Conservation (phyloP, 805 yeast genomes). For the Wickerhamiella australiensis region DNA sequence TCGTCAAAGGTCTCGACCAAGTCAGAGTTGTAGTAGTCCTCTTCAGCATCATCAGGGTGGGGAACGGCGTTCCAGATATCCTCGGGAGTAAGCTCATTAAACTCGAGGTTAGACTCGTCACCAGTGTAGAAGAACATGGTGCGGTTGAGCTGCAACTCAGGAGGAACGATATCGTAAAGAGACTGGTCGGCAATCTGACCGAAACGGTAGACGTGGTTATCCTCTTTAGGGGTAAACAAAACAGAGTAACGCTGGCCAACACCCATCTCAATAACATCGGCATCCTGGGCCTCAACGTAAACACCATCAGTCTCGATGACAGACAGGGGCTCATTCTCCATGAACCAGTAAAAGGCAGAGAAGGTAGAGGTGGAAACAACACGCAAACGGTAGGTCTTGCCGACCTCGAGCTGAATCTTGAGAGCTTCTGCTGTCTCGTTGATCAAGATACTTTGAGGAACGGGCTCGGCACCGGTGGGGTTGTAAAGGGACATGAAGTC, state of each 20-base stretch:
- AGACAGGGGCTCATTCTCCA: slow-evolving; percentile 78
- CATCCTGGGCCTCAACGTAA: slow-evolving; percentile 60
- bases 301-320: slow-evolving; percentile 91
- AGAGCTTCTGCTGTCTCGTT: slow-evolving; percentile 59
- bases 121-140: slow-evolving; percentile 52
- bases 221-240: slow-evolving; percentile 49
- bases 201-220: slow-evolving; percentile 61
- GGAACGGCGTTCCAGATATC: slow-evolving; percentile 39
- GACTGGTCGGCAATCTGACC: slow-evolving; percentile 68
- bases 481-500: slow-evolving; percentile 59
- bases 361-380: slow-evolving; percentile 82
- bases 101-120: slow-evolving; percentile 14
- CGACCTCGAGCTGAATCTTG: slow-evolving; percentile 53
- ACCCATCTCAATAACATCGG: slow-evolving; percentile 63
- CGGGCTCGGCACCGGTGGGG: slow-evolving; percentile 98
- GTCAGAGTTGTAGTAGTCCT: slow-evolving; percentile 31
- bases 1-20: slow-evolving; percentile 52
- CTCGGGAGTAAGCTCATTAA: slow-evolving; percentile 38
- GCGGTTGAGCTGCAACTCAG: slow-evolving; percentile 51
- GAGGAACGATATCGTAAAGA: slow-evolving; percentile 70
- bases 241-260: slow-evolving; percentile 89
- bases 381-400: slow-evolving; percentile 71
- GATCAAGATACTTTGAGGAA: slow-evolving; percentile 69
- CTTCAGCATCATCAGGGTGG: slow-evolving; percentile 26
- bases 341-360: slow-evolving; percentile 75